phyloP scores from a whole-genome alignment of 164 flowering plant genomes.

The Litsea cubeba region DNA sequence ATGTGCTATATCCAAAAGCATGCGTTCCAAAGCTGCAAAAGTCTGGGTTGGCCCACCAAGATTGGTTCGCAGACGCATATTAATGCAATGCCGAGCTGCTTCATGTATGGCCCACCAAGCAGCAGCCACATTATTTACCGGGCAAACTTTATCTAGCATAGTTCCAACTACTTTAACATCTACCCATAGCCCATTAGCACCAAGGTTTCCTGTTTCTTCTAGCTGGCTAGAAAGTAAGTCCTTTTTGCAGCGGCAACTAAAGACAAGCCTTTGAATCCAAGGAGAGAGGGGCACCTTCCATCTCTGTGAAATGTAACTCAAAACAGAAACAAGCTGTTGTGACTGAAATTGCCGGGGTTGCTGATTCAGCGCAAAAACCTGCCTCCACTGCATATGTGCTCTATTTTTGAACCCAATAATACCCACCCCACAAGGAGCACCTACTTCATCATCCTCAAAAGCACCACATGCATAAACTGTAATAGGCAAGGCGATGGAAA shows the following conservation, averaged over 20 bases:
- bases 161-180: conserved; percentile 51
- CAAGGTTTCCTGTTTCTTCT: conserved; percentile 43
- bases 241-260: conserved; percentile 40
- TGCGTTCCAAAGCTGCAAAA: conserved; percentile 94
- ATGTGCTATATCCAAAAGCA: conserved; percentile 84
- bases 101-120: conserved; percentile 97
- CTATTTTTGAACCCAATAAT: conserved; percentile 27
- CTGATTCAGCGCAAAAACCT: conserved; percentile 74
- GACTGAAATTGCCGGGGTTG: conserved; percentile 63
- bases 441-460: conserved; percentile 34
- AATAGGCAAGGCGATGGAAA: conserved; percentile 55
- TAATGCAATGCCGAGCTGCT: conserved; percentile 83
- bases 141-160: conserved; percentile 58
- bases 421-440: conserved; percentile 21
- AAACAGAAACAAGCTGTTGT: conserved; percentile 79
- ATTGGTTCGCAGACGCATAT: conserved; percentile 82
- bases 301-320: conserved; percentile 89
- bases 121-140: conserved; percentile 70
- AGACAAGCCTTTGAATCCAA: conserved; percentile 84
- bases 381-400: conserved; percentile 70
- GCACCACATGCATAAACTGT: conserved; percentile 57
- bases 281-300: conserved; percentile 90
- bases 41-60: conserved; percentile 99
- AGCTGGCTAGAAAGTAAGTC: conserved; percentile 32
- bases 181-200: conserved; percentile 37